Percentiles rank a stretch among this genome's conserved stretches.
phyloP scores from a whole-genome alignment of 352 stramenopile species.

The Globisporangium nagaii region DNA sequence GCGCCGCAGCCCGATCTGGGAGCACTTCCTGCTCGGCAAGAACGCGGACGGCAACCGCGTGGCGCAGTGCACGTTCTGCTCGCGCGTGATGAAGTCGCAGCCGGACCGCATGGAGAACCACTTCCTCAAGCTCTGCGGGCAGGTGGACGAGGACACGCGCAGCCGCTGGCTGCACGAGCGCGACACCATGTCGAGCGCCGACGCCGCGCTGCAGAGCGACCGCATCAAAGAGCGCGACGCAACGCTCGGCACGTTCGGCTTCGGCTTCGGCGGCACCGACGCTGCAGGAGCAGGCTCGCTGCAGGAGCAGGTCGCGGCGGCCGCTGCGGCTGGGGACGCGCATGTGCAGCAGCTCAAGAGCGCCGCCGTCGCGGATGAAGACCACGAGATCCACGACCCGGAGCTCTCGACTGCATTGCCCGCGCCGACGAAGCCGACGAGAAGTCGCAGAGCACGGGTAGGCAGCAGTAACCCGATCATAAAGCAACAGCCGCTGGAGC shows the following conservation, averaged over 20 bases:
- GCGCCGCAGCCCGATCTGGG: slow-evolving; percentile 11
- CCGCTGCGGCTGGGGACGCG: neutral
- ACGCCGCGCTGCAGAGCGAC: neutral
- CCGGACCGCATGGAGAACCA: slow-evolving; percentile 17
- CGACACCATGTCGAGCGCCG: slow-evolving; percentile 1
- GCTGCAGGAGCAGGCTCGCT: no score
- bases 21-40: slow-evolving; percentile 7
- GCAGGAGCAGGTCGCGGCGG: neutral
- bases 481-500: neutral
- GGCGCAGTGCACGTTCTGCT: slow-evolving; percentile 12
- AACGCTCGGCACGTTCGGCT: no score
- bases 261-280: neutral
- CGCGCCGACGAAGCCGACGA: neutral
- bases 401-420: neutral
- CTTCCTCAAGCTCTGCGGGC: slow-evolving; percentile 13
- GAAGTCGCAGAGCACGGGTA: no score
- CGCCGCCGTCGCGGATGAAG: neutral
- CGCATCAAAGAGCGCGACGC: neutral
- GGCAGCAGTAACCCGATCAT: no score
- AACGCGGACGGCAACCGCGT: slow-evolving; percentile 11
- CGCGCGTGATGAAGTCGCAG: slow-evolving; percentile 14
- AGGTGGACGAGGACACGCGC: slow-evolving; percentile 8
- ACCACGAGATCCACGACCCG: neutral
- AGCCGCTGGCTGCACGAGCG: slow-evolving; percentile 8
- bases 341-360: slow-evolving; percentile 3